A percentile compares a stretch with the other conserved stretches of the same genome.
Conservation (phyloP, 371 early-diverging fungal species). For the Rhizomucor pusillus region DNA sequence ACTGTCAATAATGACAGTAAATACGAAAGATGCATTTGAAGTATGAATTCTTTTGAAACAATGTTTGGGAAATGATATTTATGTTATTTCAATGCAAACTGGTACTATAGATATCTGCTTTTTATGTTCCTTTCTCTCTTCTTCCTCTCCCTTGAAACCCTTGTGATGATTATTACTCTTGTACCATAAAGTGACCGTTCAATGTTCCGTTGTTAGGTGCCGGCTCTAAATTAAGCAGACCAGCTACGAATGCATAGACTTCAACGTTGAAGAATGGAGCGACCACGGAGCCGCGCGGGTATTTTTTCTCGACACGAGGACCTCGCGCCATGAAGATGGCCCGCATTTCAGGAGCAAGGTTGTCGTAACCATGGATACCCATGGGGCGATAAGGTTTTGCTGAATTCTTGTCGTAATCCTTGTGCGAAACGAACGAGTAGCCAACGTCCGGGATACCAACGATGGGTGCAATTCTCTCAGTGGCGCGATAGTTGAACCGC, state of each 20-base stretch:
- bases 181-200: background rate
- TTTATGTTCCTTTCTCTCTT: no score
- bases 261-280: conserved; percentile 73
- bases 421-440: conserved; percentile 49
- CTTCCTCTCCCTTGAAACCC: no score
- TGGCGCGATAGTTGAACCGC: conserved; percentile 58
- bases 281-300: conserved; percentile 27
- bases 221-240: conserved; percentile 59
- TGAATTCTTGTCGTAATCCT: conserved; percentile 23
- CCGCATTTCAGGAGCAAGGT: conserved; percentile 74
- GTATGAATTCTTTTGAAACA: no score
- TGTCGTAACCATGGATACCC: conserved; percentile 90
- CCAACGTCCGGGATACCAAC: conserved; percentile 70
- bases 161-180: background rate
- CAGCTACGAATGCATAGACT: conserved; percentile 67
- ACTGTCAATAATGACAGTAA: no score
- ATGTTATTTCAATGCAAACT: no score
- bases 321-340: conserved; percentile 87
- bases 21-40: no score
- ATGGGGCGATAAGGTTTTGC: conserved; percentile 26
- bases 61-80: no score
- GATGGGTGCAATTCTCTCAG: conserved; percentile 72
- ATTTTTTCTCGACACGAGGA: conserved; percentile 54
- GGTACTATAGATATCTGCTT: no score
- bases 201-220: conserved; percentile 74